These are phyloP conservation scores for Juncus effusus DNA, from an alignment of 176 grass and related monocot species.

Conservation along the genomic window DNA sequence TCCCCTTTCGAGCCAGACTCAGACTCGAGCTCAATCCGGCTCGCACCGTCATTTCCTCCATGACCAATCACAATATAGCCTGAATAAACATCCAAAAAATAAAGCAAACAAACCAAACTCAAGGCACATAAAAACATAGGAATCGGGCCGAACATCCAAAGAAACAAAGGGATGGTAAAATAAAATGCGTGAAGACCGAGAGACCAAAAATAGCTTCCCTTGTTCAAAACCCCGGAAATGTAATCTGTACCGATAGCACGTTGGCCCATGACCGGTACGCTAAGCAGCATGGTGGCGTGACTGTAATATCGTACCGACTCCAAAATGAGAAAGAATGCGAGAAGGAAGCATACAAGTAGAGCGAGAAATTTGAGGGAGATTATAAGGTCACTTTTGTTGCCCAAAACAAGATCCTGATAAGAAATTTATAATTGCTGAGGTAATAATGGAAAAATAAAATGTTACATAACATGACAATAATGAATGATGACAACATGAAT, in stretches of 20 bases:
- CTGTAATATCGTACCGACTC: constrained; percentile 85
- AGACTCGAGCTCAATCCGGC: no score
- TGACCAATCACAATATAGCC: constrained; percentile 8
- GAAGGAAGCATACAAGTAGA: constrained; percentile 70
- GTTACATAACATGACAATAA: no score
- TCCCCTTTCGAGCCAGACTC: no score
- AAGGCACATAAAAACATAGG: constrained; percentile 40
- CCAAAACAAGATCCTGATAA: constrained; percentile 17
- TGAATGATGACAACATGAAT: no score
- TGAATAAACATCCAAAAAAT: constrained; percentile 19
- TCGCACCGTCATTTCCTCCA: not conserved
- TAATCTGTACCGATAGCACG: constrained; percentile 21
- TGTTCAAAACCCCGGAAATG: constrained; percentile 52
- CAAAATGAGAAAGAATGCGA: constrained; percentile 78
- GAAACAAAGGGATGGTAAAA: constrained; percentile 59
- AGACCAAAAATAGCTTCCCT: constrained; percentile 76
- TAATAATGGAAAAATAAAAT: no score
- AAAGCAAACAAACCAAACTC: not conserved
- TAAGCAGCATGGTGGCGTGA: constrained; percentile 57
- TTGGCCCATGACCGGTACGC: constrained; percentile 37
- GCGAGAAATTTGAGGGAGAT: constrained; percentile 59
- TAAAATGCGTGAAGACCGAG: constrained; percentile 86
- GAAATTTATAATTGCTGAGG: no score
- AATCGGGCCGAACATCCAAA: constrained; percentile 85
- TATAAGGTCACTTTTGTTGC: constrained; percentile 24